Conservation (phyloP, 192 early-diverging fungal species). For the Helicostylum pulchrum region DNA sequence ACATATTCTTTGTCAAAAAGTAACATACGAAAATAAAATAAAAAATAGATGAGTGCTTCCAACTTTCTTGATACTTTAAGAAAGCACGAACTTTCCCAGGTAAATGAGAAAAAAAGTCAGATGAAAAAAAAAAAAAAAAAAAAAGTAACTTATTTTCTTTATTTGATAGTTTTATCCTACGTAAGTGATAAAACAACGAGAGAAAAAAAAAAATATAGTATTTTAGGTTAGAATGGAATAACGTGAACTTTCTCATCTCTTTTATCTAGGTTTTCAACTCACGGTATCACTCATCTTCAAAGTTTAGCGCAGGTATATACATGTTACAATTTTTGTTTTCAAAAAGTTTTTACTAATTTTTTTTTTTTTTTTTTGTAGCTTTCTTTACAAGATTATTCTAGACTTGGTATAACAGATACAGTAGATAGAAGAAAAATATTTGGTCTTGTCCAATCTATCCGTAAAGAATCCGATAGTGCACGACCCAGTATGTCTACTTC, state of each 20-base stretch:
- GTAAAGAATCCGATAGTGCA: conserved; percentile 34
- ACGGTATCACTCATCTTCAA: conserved; percentile 58
- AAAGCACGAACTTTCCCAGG: conserved; percentile 56
- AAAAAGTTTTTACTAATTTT: neutral
- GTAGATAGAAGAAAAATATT: conserved; percentile 57
- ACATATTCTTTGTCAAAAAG: too few relatives aligned
- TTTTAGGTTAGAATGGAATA: neutral
- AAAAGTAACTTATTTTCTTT: neutral
- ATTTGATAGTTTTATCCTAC: conserved; percentile 49
- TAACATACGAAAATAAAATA: too few relatives aligned
- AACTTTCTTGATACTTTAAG: conserved; percentile 61
- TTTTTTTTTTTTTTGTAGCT: conserved; percentile 42
- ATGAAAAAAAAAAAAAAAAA: conserved; percentile 1
- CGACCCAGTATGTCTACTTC: neutral
- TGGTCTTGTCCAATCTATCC: conserved; percentile 29
- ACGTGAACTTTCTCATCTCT: neutral
- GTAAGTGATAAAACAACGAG: conserved; percentile 26
- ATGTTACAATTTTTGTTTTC: neutral
- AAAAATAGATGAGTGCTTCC: conserved; percentile 30
- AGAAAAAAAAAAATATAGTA: neutral
- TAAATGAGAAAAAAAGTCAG: conserved; percentile 13
- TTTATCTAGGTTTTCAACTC: conserved; percentile 47
- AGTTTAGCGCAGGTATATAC: conserved; percentile 48
- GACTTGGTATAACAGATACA: conserved; percentile 53
- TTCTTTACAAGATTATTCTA: conserved; percentile 71